phyloP scores from a whole-genome alignment of 2,329 filamentous ascomycete genomes.

The Periconia digitata region DNA sequence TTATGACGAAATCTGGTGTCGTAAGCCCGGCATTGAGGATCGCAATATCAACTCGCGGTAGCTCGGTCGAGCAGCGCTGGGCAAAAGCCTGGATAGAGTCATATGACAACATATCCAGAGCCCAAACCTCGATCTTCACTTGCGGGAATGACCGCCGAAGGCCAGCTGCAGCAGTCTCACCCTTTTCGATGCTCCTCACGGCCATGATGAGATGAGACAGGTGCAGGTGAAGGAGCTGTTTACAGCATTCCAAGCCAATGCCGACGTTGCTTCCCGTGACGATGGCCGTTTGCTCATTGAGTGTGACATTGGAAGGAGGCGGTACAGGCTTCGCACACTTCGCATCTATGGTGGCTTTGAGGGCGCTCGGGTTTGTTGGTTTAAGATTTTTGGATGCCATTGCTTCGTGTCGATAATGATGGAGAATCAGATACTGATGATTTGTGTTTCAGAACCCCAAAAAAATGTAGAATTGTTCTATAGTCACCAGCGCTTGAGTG shows the following conservation, averaged over 20 bases:
- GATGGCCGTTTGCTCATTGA: constrained; percentile 41
- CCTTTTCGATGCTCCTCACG: constrained; percentile 27
- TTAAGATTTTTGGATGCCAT: constrained; percentile 5
- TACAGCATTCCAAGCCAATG: constrained; percentile 26
- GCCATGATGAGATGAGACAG: constrained; percentile 32
- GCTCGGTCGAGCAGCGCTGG: constrained; percentile 5
- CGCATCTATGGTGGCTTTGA: background rate
- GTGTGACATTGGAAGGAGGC: constrained; percentile 4
- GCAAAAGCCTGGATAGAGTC: constrained; percentile 25
- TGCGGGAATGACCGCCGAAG: constrained; percentile 13
- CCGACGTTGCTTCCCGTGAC: constrained; percentile 43
- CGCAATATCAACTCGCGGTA: constrained; percentile 21
- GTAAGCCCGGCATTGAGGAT: constrained; percentile 42
- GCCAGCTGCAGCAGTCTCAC: constrained; percentile 25
- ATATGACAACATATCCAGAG: constrained; percentile 27
- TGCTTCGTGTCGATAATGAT: background rate
- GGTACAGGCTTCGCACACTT: constrained; percentile 5
- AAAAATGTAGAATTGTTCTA: background rate
- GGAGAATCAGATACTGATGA: background rate
- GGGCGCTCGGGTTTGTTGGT: background rate
- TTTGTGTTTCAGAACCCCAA: background rate
- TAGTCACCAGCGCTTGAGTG: too few species aligned
- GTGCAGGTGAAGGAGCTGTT: constrained; percentile 23
- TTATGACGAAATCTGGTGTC: constrained; percentile 12
- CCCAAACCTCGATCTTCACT: constrained; percentile 27